phyloP scores from a whole-genome alignment of 1,284 basidiomycete genomes.

The Pseudozyma pruni region DNA sequence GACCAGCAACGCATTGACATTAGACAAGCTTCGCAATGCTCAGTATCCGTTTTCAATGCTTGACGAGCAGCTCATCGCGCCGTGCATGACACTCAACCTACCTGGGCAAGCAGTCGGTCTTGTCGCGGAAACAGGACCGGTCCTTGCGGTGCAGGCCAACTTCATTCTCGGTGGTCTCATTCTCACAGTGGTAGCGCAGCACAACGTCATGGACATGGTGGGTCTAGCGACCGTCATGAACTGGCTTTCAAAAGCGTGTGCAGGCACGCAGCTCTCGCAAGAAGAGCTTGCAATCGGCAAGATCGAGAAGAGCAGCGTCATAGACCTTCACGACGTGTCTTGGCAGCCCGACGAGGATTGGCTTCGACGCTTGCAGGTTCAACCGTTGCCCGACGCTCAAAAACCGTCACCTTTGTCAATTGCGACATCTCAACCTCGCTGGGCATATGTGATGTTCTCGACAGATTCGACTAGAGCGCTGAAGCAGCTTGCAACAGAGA shows the following conservation, averaged over 20 bases:
- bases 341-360: not conserved
- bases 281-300: constrained; percentile 3
- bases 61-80: constrained; percentile 5
- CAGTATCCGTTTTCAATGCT: constrained; percentile 6
- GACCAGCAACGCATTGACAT: not conserved
- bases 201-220: constrained; percentile 11
- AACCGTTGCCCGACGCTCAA: not conserved
- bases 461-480: not conserved
- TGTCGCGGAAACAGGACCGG: constrained; percentile 3
- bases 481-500: not conserved
- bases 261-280: not conserved
- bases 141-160: constrained; percentile 1
- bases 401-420: not conserved
- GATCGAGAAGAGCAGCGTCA: constrained; percentile 1
- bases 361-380: not conserved
- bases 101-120: not conserved
- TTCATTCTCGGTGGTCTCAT: not conserved
- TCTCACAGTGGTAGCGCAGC: constrained; percentile 1
- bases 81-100: constrained; percentile 5
- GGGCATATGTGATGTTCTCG: constrained; percentile 3
- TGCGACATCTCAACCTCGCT: not conserved
- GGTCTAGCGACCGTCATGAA: constrained; percentile 1
- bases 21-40: not conserved
- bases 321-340: not conserved
- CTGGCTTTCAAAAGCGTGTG: constrained; percentile 7